These are phyloP conservation scores for Metschnikowia gelsemii DNA, from an alignment of 805 yeast species.

Conservation along the genomic window DNA sequence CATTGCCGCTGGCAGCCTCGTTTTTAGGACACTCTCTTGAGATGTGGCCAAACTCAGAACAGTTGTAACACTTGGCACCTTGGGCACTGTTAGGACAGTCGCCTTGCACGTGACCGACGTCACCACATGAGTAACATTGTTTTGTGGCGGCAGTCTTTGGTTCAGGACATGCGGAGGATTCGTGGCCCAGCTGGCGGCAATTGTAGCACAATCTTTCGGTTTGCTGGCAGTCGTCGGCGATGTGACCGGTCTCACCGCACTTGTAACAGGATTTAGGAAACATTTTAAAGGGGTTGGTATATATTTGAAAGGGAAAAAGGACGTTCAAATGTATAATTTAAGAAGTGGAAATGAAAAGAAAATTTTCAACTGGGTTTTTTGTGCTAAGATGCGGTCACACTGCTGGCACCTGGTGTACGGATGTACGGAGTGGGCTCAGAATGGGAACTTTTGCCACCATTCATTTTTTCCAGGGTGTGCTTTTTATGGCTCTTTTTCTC, in stretches of 20 bases:
- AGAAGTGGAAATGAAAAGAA: constrained; percentile 7
- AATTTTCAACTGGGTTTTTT: constrained; percentile 7
- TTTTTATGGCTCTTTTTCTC: no score
- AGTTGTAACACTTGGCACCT: constrained; percentile 78
- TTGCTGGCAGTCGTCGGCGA: constrained; percentile 85
- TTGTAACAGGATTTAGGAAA: constrained; percentile 82
- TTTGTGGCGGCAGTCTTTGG: constrained; percentile 83
- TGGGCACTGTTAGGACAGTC: constrained; percentile 72
- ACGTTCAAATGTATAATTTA: no score
- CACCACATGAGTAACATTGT: constrained; percentile 93
- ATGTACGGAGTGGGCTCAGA: no score
- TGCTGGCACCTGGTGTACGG: no score
- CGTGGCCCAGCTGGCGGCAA: constrained; percentile 88
- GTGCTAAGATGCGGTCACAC: no score
- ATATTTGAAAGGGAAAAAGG: constrained; percentile 1
- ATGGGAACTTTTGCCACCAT: no score
- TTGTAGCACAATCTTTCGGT: constrained; percentile 87
- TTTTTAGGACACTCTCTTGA: constrained; percentile 67
- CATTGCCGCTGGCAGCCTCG: constrained; percentile 28
- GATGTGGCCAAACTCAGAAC: constrained; percentile 76
- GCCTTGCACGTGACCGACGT: constrained; percentile 82
- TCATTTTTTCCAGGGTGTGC: no score
- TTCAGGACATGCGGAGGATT: constrained; percentile 82
- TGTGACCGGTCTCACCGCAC: constrained; percentile 90
- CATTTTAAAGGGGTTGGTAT: constrained; percentile 14